Percentiles rank a stretch among this genome's conserved stretches.
These are phyloP conservation scores for Moniliophthora roreri DNA, from an alignment of 1,284 basidiomycete species.

Conservation along the genomic window DNA sequence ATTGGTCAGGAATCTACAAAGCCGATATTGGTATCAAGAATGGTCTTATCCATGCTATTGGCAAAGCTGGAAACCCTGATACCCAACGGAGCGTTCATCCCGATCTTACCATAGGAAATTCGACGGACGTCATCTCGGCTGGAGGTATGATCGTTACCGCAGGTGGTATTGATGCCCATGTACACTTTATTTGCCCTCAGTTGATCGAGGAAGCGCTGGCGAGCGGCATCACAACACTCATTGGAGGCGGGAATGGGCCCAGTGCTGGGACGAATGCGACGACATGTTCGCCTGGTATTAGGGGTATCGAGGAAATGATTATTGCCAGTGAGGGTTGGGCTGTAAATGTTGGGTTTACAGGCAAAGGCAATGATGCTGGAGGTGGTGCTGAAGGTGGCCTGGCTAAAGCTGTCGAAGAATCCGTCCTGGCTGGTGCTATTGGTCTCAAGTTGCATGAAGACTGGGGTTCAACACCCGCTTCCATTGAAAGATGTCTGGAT, in stretches of 20 bases:
- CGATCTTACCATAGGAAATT: slow-evolving; percentile 79
- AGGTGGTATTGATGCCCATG: slow-evolving; percentile 90
- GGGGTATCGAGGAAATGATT: slow-evolving; percentile 87
- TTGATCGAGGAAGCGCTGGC: slow-evolving; percentile 77
- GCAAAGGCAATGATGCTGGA: slow-evolving; percentile 93
- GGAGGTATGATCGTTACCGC: slow-evolving; percentile 95
- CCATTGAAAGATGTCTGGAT: slow-evolving; percentile 78
- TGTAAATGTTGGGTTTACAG: slow-evolving; percentile 93
- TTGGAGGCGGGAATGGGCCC: slow-evolving; percentile 94
- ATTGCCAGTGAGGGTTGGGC: slow-evolving; percentile 86
- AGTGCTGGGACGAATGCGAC: slow-evolving; percentile 91
- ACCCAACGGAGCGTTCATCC: slow-evolving; percentile 67
- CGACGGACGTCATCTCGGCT: slow-evolving; percentile 93
- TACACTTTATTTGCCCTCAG: slow-evolving; percentile 94
- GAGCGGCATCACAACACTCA: slow-evolving; percentile 81
- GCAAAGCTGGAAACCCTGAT: slow-evolving; percentile 99
- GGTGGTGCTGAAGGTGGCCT: neutral
- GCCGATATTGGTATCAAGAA: slow-evolving; percentile 96
- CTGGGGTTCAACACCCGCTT: slow-evolving; percentile 93
- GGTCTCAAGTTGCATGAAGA: slow-evolving; percentile 98
- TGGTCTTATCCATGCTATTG: slow-evolving; percentile 85
- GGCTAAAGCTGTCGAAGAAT: slow-evolving; percentile 71
- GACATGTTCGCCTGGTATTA: slow-evolving; percentile 90
- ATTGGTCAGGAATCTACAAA: slow-evolving; percentile 97
- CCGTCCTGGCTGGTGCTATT: slow-evolving; percentile 85